Base-by-base conservation (phyloP, 192 early-diverging fungal species). In the Coemansia sp. region DNA sequence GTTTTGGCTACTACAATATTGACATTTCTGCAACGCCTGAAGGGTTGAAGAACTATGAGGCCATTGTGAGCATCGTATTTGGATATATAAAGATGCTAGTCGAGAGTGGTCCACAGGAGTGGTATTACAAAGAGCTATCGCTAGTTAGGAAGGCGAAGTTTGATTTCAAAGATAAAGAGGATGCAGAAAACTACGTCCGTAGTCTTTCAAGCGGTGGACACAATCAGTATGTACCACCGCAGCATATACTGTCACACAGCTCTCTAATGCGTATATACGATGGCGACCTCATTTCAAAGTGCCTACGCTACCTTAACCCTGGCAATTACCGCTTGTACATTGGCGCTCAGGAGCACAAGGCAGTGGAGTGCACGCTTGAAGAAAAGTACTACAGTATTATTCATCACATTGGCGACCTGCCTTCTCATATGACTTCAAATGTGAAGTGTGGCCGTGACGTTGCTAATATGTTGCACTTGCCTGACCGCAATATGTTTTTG, bases 361-460 rank as follows among this genome's bases (percentile, higher is more conserved):
- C 24, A 4, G 64, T 77, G 9, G 59, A 74, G 2, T 66, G 76
- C 45, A 65, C 71, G 8, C 39, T 77, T 35, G 86, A 85, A 60
- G 93, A 93, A 40, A 59, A 78, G 27, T 91, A 89, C 85, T 98
- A 95, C 70, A 89, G 87, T 3, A 89, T 90, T 0, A 86, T 94
- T 57, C 95, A 95, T 66, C 67, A 82, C 35, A 74, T 91, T 39
- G 73, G 29, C 3, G 48, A 35, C 21, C 45, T 27, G 24, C 24
- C 24, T 69, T 5, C 60, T 60, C 34, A 29, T 7, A 27, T 69
- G 17, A 50, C 24, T 39, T 37, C 17, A 5, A 39, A 19, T 35
- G 56, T 53, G 14, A 53, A 53, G 2, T 53, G 50, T 29, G 27
- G 24, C 50, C 50, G 21, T 27, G 27, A 27, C 3, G 48, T 53